Evolutionary conservation across 768 basidiomycete genomes (phyloP).

Genomic region (Tylopilus felleus): DNA sequence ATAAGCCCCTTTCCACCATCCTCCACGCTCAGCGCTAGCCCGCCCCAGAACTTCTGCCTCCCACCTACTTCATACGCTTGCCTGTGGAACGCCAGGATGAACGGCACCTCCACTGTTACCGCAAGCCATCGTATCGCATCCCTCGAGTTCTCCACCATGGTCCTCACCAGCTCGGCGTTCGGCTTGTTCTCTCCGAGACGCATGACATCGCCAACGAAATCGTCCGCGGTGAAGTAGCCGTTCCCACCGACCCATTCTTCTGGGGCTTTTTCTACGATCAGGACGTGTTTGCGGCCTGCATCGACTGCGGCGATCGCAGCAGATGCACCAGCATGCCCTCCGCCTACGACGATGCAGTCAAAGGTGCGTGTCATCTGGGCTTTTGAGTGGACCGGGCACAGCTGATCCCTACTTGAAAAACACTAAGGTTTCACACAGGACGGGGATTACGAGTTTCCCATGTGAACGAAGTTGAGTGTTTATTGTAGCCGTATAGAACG

Average conservation of each 20-base stretch:
- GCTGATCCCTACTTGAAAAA: background rate
- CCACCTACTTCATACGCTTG: slow-evolving; percentile 67
- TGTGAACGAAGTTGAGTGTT: background rate
- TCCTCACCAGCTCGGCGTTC: slow-evolving; percentile 45
- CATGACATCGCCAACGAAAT: slow-evolving; percentile 59
- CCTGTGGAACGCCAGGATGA: slow-evolving; percentile 57
- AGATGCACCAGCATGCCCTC: slow-evolving; percentile 65
- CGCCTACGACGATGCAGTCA: slow-evolving; percentile 63
- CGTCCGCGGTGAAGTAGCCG: slow-evolving; percentile 58
- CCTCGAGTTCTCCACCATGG: slow-evolving; percentile 54
- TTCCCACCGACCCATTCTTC: slow-evolving; percentile 66
- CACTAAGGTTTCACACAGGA: background rate
- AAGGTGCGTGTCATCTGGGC: slow-evolving; percentile 22
- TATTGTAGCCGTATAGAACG: background rate
- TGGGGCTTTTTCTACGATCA: slow-evolving; percentile 66
- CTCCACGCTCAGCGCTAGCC: slow-evolving; percentile 57
- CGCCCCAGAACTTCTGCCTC: slow-evolving; percentile 68
- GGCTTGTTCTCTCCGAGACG: slow-evolving; percentile 52
- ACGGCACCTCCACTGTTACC: slow-evolving; percentile 47
- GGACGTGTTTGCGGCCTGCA: slow-evolving; percentile 55
- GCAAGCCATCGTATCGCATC: slow-evolving; percentile 58
- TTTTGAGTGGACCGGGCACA: background rate
- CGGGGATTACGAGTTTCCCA: background rate
- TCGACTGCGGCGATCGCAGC: slow-evolving; percentile 61
- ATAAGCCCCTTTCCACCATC: slow-evolving; percentile 70